Evolutionary conservation across 768 basidiomycete genomes (phyloP).

Genomic region (Tubosaeta sp.): DNA sequence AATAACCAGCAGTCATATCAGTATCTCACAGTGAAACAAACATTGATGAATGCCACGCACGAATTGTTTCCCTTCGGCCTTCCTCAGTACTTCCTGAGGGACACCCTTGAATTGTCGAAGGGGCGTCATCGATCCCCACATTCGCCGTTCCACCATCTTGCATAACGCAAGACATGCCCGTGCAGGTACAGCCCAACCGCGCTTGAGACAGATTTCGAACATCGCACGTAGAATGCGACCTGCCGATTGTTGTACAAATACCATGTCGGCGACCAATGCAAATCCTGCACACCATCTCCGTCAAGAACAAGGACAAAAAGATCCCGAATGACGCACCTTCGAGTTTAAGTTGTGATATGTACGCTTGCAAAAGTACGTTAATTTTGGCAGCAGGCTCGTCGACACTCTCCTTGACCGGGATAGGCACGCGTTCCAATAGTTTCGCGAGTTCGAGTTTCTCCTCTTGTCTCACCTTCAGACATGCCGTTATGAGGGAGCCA

Average conservation of each 20-base stretch:
- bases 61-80: conserved; percentile 98
- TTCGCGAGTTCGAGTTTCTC: conserved; percentile 90
- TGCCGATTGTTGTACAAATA: conserved; percentile 96
- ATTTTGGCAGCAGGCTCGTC: conserved; percentile 98
- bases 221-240: conserved; percentile 96
- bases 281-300: conserved; percentile 45
- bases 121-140: conserved; percentile 99
- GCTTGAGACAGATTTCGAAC: conserved; percentile 95
- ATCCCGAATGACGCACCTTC: conserved; percentile 48
- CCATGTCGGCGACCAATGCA: conserved; percentile 86
- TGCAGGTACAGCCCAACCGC: conserved; percentile 96
- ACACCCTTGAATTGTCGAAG: conserved; percentile 93
- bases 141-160: conserved; percentile 90
- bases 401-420: conserved; percentile 94
- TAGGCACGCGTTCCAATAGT: conserved; percentile 89
- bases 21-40: background rate
- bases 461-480: conserved; percentile 57
- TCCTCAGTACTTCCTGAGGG: conserved; percentile 77
- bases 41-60: conserved; percentile 44
- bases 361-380: conserved; percentile 92
- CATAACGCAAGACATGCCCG: conserved; percentile 88
- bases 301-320: background rate
- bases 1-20: background rate
- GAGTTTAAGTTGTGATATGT: conserved; percentile 90
- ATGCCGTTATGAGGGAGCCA: background rate